Percentiles rank a stretch among this genome's conserved stretches.
phyloP scores from a whole-genome alignment of 805 yeast species.

The Torulaspora franciscae region DNA sequence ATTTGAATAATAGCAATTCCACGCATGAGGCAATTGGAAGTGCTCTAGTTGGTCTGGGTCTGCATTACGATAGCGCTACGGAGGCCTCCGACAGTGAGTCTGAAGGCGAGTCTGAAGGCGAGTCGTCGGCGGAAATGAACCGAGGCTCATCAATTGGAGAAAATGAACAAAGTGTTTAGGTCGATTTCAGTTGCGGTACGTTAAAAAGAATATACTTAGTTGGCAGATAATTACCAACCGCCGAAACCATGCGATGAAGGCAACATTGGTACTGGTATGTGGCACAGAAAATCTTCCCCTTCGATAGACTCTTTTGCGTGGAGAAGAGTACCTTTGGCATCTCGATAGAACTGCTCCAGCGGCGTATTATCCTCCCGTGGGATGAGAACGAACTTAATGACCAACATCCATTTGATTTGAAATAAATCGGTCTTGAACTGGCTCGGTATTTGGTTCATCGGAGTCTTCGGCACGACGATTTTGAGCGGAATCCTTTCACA shows the following conservation, averaged over 20 bases:
- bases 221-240: slow-evolving; percentile 36
- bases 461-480: slow-evolving; percentile 33
- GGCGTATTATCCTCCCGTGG: slow-evolving; percentile 18
- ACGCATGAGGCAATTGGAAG: slow-evolving; percentile 21
- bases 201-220: not conserved
- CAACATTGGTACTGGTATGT: slow-evolving; percentile 43
- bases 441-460: slow-evolving; percentile 34
- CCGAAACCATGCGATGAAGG: slow-evolving; percentile 47
- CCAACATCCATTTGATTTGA: slow-evolving; percentile 38
- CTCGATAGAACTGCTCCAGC: slow-evolving; percentile 33
- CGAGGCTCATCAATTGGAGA: not conserved
- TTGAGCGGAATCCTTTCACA: slow-evolving; percentile 28
- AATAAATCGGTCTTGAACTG: slow-evolving; percentile 41
- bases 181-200: not conserved
- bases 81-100: slow-evolving; percentile 1
- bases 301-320: slow-evolving; percentile 35
- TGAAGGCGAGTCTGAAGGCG: not conserved
- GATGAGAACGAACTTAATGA: slow-evolving; percentile 37
- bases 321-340: slow-evolving; percentile 35
- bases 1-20: slow-evolving; percentile 11
- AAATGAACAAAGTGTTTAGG: not conserved
- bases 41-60: slow-evolving; percentile 26
- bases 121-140: not conserved
- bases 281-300: slow-evolving; percentile 41
- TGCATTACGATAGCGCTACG: slow-evolving; percentile 11